Base-by-base conservation (phyloP, 2,329 filamentous ascomycete species). In the Botrytis cinerea region DNA sequence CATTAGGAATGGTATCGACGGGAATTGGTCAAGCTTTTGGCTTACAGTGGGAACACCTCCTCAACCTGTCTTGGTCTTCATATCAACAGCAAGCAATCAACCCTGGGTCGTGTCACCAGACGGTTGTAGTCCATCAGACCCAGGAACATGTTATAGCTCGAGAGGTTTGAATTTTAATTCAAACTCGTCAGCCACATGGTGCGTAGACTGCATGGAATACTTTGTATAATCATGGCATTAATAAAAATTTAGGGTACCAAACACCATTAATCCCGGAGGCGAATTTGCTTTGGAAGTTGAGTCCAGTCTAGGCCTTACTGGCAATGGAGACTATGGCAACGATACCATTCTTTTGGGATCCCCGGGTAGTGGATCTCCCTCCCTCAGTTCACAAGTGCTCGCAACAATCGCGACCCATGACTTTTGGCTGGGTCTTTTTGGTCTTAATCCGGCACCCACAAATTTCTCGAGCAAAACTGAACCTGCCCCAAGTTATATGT, bases 1-100 rank as follows among this genome's bases (percentile, higher is more conserved):
- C 45, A 38, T 35, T n/a, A 73, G 72, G 72, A 66, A 71, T 66
- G 72, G 72, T 40, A 71, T 71, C 51, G 91, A 93, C 79, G 91
- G 91, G 9, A 86, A 86, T 74, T 94, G 92, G 92, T 93, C 90
- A 22, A 88, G 90, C 14, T 89, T 93, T 76, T 84, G 83, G 25
- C 83, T 94, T 73, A 86, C 83, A 78, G 85, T 71, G 38, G 72
- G 72, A 46, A 71, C 68, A 66, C 72, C 68, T 71, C 12, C 25
- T 64, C 48, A 51, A 22, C 35, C 20, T 20, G 35, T 71, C 20
- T 20, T 66, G 38, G 82, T 83, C 5, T 78, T 83, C 20, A 78
- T 83, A 16, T 84, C 83, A 43, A 84, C 83, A 28, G 81, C 83
- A 1, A 76, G 73, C 57, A 78, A 78, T 60, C 77, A 79, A 57